Evolutionary conservation across 2,329 filamentous ascomycete species (phyloP), one percentile per base, ranked within the genome.

Genomic region (Clonostachys rosea): DNA sequence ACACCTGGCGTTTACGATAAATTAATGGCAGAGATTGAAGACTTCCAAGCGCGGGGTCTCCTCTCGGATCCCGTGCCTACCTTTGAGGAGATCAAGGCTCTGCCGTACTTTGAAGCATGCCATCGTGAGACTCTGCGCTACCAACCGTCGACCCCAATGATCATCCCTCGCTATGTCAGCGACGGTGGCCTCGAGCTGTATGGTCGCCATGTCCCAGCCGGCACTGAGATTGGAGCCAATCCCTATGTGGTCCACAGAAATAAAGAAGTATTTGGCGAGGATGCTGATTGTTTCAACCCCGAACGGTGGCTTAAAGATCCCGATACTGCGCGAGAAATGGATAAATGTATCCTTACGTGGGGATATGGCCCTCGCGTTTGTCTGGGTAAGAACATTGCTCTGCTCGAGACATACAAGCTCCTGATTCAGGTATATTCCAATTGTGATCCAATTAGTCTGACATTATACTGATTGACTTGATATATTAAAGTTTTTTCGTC

Each of bases 121-220:
- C 68, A 80, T 48, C 78, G 78, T 49, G 80, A 84, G 56, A 63
- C 70, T 0, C 63, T 83, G 2, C 68, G 78, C 3, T 53, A 81
- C 14, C 76, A 71, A 48, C 76, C 78, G 0, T 86, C 88, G 0
- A 76, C 84, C 0, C 88, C 87, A 0, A 69, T 91, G 6, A 82
- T 84, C 0, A 71, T 92, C 40, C 88, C 92, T 64, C 79, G 89
- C 50, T 71, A 91, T 42, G 85, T 89, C 0, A 88, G 88, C 0
- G 65, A 73, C 0, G 71, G 77, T 17, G 86, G 86, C 10, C 73
- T 76, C 20, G 78, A 83, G 40, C 84, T 90, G 3, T 30, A 30
- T 30, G 24, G 24, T 3, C 24, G 24, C 24, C 24, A 30, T 30
- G 24, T 30, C 9, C 24, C 24, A 30, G 24, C 24, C 2, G 24